Evolutionary conservation across 345 rosid species (phyloP).

Genomic region (Viola odorata): DNA sequence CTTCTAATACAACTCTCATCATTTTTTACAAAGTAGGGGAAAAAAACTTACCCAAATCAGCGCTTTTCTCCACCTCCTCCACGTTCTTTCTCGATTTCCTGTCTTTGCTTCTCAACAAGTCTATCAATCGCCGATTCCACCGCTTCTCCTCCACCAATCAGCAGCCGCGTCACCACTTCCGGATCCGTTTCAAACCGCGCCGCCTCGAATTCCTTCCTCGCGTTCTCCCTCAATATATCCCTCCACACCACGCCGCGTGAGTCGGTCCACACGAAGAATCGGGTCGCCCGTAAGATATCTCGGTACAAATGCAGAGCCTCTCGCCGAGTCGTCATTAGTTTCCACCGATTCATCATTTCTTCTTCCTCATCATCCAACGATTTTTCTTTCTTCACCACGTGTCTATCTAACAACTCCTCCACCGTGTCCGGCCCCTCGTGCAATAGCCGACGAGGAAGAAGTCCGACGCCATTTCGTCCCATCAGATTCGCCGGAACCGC

Average conservation of each 20-base stretch:
- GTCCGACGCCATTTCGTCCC: neutral
- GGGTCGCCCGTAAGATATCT: slow-evolving; percentile 74
- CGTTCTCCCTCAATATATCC: slow-evolving; percentile 35
- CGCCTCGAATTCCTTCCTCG: too few species aligned
- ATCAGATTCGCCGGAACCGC: slow-evolving; percentile 6
- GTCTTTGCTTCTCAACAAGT: too few species aligned
- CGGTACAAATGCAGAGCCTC: slow-evolving; percentile 81
- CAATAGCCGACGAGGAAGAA: slow-evolving; percentile 18
- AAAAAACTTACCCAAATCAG: too few species aligned
- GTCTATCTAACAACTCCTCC: slow-evolving; percentile 77
- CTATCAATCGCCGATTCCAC: too few species aligned
- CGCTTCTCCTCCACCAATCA: too few species aligned
- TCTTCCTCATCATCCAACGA: slow-evolving; percentile 58
- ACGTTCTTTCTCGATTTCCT: too few species aligned
- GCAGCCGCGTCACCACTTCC: too few species aligned
- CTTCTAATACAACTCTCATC: too few species aligned
- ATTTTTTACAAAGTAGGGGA: too few species aligned
- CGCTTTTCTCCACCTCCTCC: too few species aligned
- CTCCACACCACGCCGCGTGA: slow-evolving; percentile 66
- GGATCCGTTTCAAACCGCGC: too few species aligned
- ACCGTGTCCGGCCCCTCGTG: slow-evolving; percentile 82
- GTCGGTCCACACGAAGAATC: slow-evolving; percentile 78
- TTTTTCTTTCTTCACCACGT: slow-evolving; percentile 55
- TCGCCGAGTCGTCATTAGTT: slow-evolving; percentile 58
- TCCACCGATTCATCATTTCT: slow-evolving; percentile 45